Base-by-base conservation (phyloP, 2,329 filamentous ascomycete genomes). In the Triangularia verruculosa region DNA sequence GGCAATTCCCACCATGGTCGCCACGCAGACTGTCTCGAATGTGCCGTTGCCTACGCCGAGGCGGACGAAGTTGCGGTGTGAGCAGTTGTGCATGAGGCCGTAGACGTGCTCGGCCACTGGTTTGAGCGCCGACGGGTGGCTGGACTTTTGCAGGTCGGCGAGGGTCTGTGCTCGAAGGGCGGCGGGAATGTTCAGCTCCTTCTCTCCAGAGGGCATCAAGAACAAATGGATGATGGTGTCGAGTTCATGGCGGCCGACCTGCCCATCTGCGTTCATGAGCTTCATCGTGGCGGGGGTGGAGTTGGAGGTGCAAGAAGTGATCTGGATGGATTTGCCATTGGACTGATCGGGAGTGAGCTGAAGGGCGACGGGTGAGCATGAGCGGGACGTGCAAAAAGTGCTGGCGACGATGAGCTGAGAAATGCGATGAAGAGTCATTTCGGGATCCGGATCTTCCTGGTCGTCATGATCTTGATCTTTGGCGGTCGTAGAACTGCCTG, bases 31-130 rank as follows among this genome's bases (percentile, higher is more conserved):
- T 1, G 80, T 82, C 71, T 82, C 80, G 59, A 80, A 78, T 2
- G 80, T 82, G 39, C 80, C 80, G 69, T 82, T 84, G 69, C 78
- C 82, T 32, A 84, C 79, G 64, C 82, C 83, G 6, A 86, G 76
- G 43, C 82, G 80, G 54, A 84, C 75, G 67, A 86, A 81, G 70
- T 80, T 78, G 61, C 80, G 76, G 68, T 81, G 75, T 20, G 80
- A 82, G 74, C 80, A 82, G 70, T 78, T 80, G 63, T 75, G 77
- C 17, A 82, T 75, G 28, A 82, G 76, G 30, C 75, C 71, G 68
- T 81, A 80, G 39, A 79, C 76, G 70, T 82, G 79, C 63, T 81
- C 79, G 28, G 78, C 79, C 5, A 82, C 71, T 20, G 79, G 78
- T 20, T 68, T 67, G n/a, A 82, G 74, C 59, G 76, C 70, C 4